Evolutionary conservation across 2,329 filamentous ascomycete species (phyloP), one percentile per base, ranked within the genome.

Genomic region (Thelonectria discophora): DNA sequence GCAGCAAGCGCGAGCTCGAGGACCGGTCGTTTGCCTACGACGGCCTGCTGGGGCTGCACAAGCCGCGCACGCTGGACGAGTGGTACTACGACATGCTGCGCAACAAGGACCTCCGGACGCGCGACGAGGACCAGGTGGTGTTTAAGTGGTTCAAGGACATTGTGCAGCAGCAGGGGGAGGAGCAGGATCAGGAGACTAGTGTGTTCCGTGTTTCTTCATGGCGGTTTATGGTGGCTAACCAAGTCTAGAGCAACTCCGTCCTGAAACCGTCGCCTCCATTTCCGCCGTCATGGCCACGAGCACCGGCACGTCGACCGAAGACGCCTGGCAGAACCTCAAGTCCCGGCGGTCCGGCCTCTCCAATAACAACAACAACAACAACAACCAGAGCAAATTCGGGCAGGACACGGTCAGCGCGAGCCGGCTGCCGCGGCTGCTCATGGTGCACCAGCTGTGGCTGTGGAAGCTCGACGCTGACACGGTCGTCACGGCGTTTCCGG

Each of bases 381-480:
- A 37, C 34, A 12, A 6, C 34, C 34, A 37, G 34, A 5, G 2
- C 17, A 18, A 24, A 2, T 51, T 18, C 17, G 24, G 37, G 34
- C 21, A 46, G 34, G 24, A 56, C 6, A 37, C 34, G 12, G 34
- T 37, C 34, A 37, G 15, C 8, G 3, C 34, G 12, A 37, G 34
- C 15, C 34, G 34, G 11, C 34, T 37, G 34, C 34, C 34, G 34
- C 11, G 34, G 34, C 15, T 49, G 55, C 48, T 66, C 1, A 63
- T 66, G 58, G 54, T 66, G 5, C 65, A 55, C 18, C 65, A 71
- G 40, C 32, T 65, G 21, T 69, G 69, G 46, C 53, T 68, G n/a
- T 65, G 69, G 62, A 65, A 60, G 21, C 64, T 70, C 15, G 69
- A 71, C 18, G 18, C 17, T 61, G 59, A 63, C 18, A 66, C 65